phyloP scores from a whole-genome alignment of 805 yeast genomes.

The Wickerhamiella shivajii region DNA sequence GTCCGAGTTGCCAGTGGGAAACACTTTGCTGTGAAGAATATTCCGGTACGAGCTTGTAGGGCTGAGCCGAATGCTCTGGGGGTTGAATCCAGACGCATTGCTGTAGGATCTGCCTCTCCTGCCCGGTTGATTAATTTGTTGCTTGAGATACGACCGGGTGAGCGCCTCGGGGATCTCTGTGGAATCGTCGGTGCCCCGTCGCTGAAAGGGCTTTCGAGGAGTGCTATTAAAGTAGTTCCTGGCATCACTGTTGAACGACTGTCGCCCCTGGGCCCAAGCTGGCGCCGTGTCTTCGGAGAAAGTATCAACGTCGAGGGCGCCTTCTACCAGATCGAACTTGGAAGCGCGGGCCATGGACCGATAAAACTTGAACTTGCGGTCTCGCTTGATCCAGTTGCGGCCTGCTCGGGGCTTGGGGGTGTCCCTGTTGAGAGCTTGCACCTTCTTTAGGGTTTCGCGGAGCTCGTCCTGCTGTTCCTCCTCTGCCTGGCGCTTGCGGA shows the following conservation, averaged over 20 bases:
- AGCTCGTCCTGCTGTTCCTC: constrained; percentile 14
- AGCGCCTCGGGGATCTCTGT: too few relatives aligned
- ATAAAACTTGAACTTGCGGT: background rate
- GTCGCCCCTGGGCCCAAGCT: too few relatives aligned
- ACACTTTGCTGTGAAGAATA: background rate
- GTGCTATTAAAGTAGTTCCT: too few relatives aligned
- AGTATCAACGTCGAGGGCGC: constrained; percentile 8
- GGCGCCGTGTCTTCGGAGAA: too few relatives aligned
- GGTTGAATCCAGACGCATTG: constrained; percentile 4
- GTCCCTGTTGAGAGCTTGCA: constrained; percentile 2
- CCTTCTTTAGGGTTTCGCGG: constrained; percentile 12
- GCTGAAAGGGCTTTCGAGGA: too few relatives aligned
- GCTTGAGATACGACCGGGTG: too few relatives aligned
- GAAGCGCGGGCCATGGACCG: constrained; percentile 8
- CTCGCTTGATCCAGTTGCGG: background rate
- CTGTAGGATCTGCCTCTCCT: constrained; percentile 3
- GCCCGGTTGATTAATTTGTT: too few relatives aligned
- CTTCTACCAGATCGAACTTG: constrained; percentile 9
- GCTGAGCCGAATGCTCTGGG: constrained; percentile 4
- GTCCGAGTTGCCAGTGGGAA: background rate
- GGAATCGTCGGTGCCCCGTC: too few relatives aligned
- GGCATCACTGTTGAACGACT: too few relatives aligned
- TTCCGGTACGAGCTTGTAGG: constrained; percentile 1
- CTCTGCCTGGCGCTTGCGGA: constrained; percentile 12
- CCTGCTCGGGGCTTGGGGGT: background rate